A percentile compares a stretch with the other conserved stretches of the same genome.
Conservation (phyloP, 768 basidiomycete genomes). For the Termitomyces sp. region DNA sequence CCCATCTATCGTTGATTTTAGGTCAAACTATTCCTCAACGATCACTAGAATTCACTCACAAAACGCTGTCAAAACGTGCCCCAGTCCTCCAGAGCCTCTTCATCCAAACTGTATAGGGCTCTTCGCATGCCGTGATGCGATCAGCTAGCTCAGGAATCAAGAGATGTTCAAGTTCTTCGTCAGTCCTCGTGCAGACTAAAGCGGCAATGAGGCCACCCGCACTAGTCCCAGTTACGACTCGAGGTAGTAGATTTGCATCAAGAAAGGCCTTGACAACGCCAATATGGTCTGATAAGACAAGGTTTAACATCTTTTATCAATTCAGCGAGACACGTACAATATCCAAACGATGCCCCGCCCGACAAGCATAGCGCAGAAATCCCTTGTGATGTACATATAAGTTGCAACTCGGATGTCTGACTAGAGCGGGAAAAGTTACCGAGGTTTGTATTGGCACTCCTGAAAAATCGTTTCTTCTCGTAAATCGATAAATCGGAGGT, state of each 20-base stretch:
- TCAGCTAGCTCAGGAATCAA: conserved; percentile 82
- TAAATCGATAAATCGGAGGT: conserved; percentile 70
- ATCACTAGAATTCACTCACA: conserved; percentile 20
- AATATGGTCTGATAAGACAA: conserved; percentile 60
- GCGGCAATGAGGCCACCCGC: conserved; percentile 82
- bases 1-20: conserved; percentile 50
- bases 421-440: conserved; percentile 30
- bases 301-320: neutral
- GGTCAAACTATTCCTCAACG: neutral
- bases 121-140: conserved; percentile 78
- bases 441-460: conserved; percentile 81
- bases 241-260: conserved; percentile 78
- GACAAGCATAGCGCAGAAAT: conserved; percentile 89
- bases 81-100: conserved; percentile 79
- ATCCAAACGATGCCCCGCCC: conserved; percentile 94
- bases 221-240: conserved; percentile 92
- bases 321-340: conserved; percentile 50
- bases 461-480: conserved; percentile 92
- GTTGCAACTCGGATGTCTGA: neutral
- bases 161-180: conserved; percentile 75
- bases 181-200: conserved; percentile 80
- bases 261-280: conserved; percentile 92
- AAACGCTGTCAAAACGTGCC: conserved; percentile 88
- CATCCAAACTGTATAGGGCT: conserved; percentile 64
- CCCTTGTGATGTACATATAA: conserved; percentile 25